A percentile compares a stretch with the other conserved stretches of the same genome.
These are phyloP conservation scores for Gamsiella multidivaricata DNA, from an alignment of 192 early-diverging fungal species.

Conservation along the genomic window DNA sequence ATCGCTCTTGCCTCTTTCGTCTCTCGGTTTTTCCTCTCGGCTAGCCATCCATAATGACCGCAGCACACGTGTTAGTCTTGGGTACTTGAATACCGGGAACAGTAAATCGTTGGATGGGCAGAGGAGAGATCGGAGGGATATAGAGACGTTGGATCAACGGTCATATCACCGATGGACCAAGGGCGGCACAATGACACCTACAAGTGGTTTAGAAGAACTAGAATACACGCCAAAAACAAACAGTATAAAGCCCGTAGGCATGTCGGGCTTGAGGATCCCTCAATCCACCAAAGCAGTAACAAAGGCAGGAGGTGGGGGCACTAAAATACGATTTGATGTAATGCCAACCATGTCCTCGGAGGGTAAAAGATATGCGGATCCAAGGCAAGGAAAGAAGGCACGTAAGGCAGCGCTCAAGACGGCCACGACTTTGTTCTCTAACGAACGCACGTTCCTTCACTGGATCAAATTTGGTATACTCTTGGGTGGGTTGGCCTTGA, in stretches of 20 bases:
- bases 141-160: not conserved
- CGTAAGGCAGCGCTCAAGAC: slow-evolving; percentile 14
- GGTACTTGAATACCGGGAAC: too few species aligned
- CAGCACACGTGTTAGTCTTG: too few species aligned
- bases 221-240: too few species aligned
- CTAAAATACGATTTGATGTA: too few species aligned
- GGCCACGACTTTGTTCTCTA: slow-evolving; percentile 27
- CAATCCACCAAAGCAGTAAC: too few species aligned
- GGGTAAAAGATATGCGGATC: slow-evolving; percentile 35
- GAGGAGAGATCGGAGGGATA: not conserved
- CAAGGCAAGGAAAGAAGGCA: slow-evolving; percentile 6
- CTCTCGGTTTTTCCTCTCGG: not conserved
- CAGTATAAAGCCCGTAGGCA: too few species aligned
- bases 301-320: too few species aligned
- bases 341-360: too few species aligned
- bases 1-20: not conserved
- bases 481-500: slow-evolving; percentile 29
- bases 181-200: not conserved
- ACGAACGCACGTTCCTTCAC: slow-evolving; percentile 44
- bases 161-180: slow-evolving; percentile 7
- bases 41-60: too few species aligned
- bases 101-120: not conserved
- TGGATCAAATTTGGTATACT: slow-evolving; percentile 53
- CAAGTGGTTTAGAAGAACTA: not conserved
- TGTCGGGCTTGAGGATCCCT: too few species aligned